Base-by-base conservation (phyloP, 345 rosid species). In the Eucalyptus victrix region DNA sequence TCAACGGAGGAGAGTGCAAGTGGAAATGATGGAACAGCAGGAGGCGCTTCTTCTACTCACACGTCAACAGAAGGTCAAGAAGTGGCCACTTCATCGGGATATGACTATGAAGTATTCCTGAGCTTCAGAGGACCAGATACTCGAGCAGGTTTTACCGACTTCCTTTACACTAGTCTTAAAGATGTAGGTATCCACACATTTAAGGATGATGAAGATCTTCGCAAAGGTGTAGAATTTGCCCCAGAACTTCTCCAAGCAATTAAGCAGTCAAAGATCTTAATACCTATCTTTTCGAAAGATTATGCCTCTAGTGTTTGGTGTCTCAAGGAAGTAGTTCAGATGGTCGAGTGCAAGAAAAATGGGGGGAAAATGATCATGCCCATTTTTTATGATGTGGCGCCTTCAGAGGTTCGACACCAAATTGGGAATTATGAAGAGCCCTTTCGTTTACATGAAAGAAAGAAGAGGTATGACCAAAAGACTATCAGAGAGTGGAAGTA, bases 391-490 rank as follows among this genome's bases (percentile, higher is more conserved):
- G 45, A 44, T 44, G 45, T 44, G 45, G 9, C 42, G 1, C 69
- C 69, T 62, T 6, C 18, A 3, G 69, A 3, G 69, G 34, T 62
- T 28, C 34, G 34, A 1, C 0, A 62, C 69, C 69, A 30, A 62
- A 62, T 3, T 2, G 69, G 34, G 69, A 2, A 0, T 6, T 62
- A 62, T 62, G 9, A 0, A 28, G 4, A 30, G 4, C 9, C 69
- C 34, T 30, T 65, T n/a, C 37, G 1, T 65, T 65, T 2, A n/a
- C 76, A 65, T n/a, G 21, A n/a, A 15, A 0, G 1, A 0, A 65
- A 65, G 37, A 0, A n/a, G 40, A 11, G 76, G 4, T 4, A n/a
- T 2, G 11, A 1, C 0, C 0, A 65, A n/a, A 0, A 65, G 3
- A 65, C 11, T 7, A 4, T n/a, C 1, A 0, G 0, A 0, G 21